Evolutionary conservation across 2,329 filamentous ascomycete genomes (phyloP).

Genomic region (Metarhizium guizhouense): DNA sequence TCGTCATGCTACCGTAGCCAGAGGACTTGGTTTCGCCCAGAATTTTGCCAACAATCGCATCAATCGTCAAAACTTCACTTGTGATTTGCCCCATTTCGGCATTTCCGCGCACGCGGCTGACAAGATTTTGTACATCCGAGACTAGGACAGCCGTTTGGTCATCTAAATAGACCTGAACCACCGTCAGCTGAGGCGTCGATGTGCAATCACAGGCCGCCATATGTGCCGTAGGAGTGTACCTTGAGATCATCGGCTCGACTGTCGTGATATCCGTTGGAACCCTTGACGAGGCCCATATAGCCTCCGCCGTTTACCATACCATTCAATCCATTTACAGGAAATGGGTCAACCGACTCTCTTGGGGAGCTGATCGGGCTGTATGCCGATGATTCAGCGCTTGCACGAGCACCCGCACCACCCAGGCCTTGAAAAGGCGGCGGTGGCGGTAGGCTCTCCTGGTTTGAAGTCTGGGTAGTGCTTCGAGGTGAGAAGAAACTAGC

Average conservation of each 20-base stretch:
- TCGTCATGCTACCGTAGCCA: constrained; percentile 41
- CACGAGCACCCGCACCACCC: constrained; percentile 38
- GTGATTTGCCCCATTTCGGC: constrained; percentile 55
- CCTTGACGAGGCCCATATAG: constrained; percentile 26
- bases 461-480: constrained; percentile 28
- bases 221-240: constrained; percentile 17
- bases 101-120: constrained; percentile 60
- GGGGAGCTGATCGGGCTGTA: constrained; percentile 69
- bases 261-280: constrained; percentile 32
- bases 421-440: constrained; percentile 51
- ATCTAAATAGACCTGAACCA: constrained; percentile 61
- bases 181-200: constrained; percentile 8
- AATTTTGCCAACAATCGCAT: constrained; percentile 60
- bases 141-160: constrained; percentile 74
- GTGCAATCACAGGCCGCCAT: constrained; percentile 8
- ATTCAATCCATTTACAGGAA: constrained; percentile 21
- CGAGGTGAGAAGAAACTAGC: constrained; percentile 59
- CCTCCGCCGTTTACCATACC: constrained; percentile 28
- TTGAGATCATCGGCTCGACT: constrained; percentile 42
- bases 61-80: constrained; percentile 62
- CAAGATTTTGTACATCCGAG: constrained; percentile 73
- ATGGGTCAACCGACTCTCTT: constrained; percentile 43
- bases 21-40: constrained; percentile 54
- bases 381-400: constrained; percentile 61
- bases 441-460: constrained; percentile 32